A percentile compares a stretch with the other conserved stretches of the same genome.
These are phyloP conservation scores for Xerocomellus dryophilus DNA, from an alignment of 768 basidiomycete genomes.

Conservation along the genomic window DNA sequence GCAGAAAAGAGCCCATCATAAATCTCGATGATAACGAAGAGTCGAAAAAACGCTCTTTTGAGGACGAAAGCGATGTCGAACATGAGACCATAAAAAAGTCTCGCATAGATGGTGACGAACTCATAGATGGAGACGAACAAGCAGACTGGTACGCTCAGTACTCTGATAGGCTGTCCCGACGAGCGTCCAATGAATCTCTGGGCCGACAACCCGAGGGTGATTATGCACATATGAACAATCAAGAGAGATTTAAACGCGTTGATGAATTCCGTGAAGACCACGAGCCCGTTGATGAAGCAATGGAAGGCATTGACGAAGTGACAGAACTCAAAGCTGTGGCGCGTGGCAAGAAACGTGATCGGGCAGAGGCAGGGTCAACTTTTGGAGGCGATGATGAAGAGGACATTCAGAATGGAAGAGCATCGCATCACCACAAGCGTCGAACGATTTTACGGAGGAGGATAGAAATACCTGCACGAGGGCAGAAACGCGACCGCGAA, in stretches of 20 bases:
- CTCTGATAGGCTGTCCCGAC: slow-evolving; percentile 25
- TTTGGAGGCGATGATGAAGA: slow-evolving; percentile 59
- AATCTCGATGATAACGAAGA: slow-evolving; percentile 24
- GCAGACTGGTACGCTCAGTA: slow-evolving; percentile 39
- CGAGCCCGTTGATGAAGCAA: slow-evolving; percentile 32
- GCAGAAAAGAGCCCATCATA: slow-evolving; percentile 31
- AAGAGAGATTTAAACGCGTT: slow-evolving; percentile 40
- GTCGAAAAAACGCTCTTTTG: slow-evolving; percentile 42
- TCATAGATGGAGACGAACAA: slow-evolving; percentile 49
- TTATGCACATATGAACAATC: slow-evolving; percentile 36
- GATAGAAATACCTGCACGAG: slow-evolving; percentile 46
- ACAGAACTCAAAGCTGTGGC: slow-evolving; percentile 36
- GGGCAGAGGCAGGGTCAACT: slow-evolving; percentile 66
- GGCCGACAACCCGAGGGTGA: slow-evolving; percentile 42
- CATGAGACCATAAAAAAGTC: slow-evolving; percentile 48
- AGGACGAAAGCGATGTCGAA: slow-evolving; percentile 44
- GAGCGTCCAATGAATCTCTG: slow-evolving; percentile 51
- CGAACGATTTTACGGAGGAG: slow-evolving; percentile 54
- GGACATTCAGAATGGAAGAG: slow-evolving; percentile 39
- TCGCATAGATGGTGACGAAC: slow-evolving; percentile 48
- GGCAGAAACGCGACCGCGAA: slow-evolving; percentile 68
- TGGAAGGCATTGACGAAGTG: slow-evolving; percentile 39
- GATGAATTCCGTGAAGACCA: slow-evolving; percentile 48
- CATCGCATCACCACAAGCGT: slow-evolving; percentile 52
- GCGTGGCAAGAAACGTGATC: slow-evolving; percentile 72